Base-by-base conservation (phyloP, 2,329 filamentous ascomycete genomes). In the Lecanicillium sp. region DNA sequence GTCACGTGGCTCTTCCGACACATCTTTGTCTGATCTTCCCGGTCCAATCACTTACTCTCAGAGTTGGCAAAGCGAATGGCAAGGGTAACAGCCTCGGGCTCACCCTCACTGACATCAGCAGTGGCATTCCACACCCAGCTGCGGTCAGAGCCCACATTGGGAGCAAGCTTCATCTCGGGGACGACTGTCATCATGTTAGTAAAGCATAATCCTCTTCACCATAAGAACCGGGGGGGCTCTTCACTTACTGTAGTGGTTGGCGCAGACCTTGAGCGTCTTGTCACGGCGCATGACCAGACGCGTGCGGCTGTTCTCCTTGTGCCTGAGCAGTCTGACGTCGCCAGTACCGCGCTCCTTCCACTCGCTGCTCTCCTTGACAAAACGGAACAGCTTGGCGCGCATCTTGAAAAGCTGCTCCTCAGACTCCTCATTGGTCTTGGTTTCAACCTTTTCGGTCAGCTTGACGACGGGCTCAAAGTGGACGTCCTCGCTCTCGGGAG, bases 181-280 rank as follows among this genome's bases (percentile, higher is more conserved):
- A 94, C 87, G 58, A 98, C 39, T 41, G 17, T 89, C 18, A 8
- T 17, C n/a, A 9, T 4, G 39, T 41, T 94, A 36, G 38, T 18
- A 29, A 27, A 33, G 35, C n/a, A 19, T 4, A 30, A 28, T 29
- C 22, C 22, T 12, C 9, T 9, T 18, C n/a, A 13, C 9, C 29
- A 8, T 9, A n/a, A 18, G 30, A 20, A 33, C 11, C 13, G 28
- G 14, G n/a, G n/a, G n/a, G n/a, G n/a, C n/a, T n/a, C n/a, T n/a
- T n/a, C n/a, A 70, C 84, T 57, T 81, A 95, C 89, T 83, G 70
- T 98, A 98, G 77, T 98, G 92, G 75, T 98, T 98, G 61, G 92
- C 92, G 82, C 92, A 98, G 68, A 98, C 92, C 78, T 98, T 98
- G 71, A 96, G 80, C 45, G 92, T 98, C 86, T 96, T 96, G 75